These are phyloP conservation scores for Chrysosporium keratinophilum DNA, from an alignment of 2,329 filamentous ascomycete genomes.

Conservation along the genomic window DNA sequence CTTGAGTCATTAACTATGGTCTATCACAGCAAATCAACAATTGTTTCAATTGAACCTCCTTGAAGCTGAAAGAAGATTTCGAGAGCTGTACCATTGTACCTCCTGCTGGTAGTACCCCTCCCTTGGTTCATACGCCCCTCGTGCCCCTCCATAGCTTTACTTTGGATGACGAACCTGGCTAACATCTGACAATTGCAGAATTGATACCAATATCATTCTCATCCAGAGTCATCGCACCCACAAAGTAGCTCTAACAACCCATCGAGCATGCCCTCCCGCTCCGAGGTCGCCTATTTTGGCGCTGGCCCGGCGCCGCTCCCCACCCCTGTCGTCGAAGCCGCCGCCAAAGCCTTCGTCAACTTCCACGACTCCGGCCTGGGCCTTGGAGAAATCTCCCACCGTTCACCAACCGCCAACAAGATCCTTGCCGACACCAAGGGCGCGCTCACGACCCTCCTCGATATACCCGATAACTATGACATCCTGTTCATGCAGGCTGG, in stretches of 20 bases:
- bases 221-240: background rate
- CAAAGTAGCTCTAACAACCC: background rate
- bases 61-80: no score
- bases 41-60: no score
- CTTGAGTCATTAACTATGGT: no score
- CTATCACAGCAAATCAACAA: no score
- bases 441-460: conserved; percentile 61
- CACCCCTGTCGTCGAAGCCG: conserved; percentile 66
- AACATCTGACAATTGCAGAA: background rate
- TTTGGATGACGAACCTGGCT: no score
- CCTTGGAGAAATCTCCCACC: conserved; percentile 82
- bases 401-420: conserved; percentile 63
- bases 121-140: no score
- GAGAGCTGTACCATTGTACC: no score
- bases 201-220: background rate
- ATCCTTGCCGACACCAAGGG: conserved; percentile 72
- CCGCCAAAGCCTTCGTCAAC: conserved; percentile 68
- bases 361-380: conserved; percentile 72
- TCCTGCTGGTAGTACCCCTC: no score
- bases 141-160: no score
- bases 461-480: conserved; percentile 79
- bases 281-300: conserved; percentile 58
- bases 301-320: conserved; percentile 83
- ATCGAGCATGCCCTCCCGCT: conserved; percentile 15
- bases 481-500: conserved; percentile 81